Evolutionary conservation across 164 flowering plant genomes (phyloP).

Genomic region (Taxillus chinensis): DNA sequence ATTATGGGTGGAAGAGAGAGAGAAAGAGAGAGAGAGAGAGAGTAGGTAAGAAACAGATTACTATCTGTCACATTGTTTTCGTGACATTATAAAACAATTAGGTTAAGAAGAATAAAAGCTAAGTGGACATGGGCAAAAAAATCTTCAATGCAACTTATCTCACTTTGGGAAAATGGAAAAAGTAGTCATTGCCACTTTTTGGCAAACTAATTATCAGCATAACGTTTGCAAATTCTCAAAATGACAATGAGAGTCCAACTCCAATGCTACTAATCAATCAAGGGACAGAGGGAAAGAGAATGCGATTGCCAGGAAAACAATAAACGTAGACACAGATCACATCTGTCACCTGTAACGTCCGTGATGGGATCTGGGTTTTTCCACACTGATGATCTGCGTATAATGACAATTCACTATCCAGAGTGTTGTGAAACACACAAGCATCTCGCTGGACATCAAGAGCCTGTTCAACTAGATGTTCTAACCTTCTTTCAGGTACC

Average conservation of each 20-base stretch:
- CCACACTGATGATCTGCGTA: constrained; percentile 83
- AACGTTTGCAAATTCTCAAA: not conserved
- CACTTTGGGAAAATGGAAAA: no score
- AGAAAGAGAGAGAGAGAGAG: no score
- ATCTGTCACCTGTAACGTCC: constrained; percentile 56
- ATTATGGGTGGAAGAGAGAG: no score
- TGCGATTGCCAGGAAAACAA: not conserved
- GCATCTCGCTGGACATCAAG: constrained; percentile 57
- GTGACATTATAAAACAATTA: no score
- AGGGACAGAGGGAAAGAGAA: not conserved
- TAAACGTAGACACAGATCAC: not conserved
- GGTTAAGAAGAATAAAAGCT: no score
- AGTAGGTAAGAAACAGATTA: no score
- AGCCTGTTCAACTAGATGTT: constrained; percentile 72
- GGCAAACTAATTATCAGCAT: not conserved
- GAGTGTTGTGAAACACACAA: constrained; percentile 71
- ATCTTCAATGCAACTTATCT: no score
- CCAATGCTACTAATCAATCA: not conserved
- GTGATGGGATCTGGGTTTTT: constrained; percentile 64
- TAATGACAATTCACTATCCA: constrained; percentile 53
- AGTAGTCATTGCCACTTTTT: not conserved
- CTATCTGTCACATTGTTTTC: no score
- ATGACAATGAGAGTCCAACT: not conserved
- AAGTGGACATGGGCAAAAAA: no score
- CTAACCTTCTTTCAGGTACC: constrained; percentile 51